Evolutionary conservation across 1,284 basidiomycete genomes (phyloP).

Genomic region (Grifola frondosa): DNA sequence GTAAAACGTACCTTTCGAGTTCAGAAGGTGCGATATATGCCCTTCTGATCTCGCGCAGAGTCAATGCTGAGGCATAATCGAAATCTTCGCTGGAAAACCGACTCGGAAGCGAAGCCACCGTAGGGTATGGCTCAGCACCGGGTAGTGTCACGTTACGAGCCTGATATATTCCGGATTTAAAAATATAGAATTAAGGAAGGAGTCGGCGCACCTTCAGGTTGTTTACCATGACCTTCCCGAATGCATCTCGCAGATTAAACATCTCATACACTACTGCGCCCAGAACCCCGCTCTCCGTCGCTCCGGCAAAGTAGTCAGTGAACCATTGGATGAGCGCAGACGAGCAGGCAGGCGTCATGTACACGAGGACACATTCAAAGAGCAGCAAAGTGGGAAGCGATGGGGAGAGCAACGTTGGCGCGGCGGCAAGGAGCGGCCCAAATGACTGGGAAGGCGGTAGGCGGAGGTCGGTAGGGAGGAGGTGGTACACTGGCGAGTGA

Average conservation of each 20-base stretch:
- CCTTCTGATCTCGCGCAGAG: constrained; percentile 67
- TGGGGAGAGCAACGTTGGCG: constrained; percentile 52
- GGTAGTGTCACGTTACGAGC: constrained; percentile 74
- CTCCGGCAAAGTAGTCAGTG: constrained; percentile 48
- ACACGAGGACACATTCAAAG: constrained; percentile 92
- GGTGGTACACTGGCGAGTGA: constrained; percentile 65
- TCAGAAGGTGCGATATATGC: constrained; percentile 55
- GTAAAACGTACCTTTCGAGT: constrained; percentile 54
- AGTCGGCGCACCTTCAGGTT: constrained; percentile 67
- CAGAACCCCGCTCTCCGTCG: constrained; percentile 30
- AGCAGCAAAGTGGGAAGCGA: constrained; percentile 76
- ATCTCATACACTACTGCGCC: constrained; percentile 85
- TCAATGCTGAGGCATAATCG: constrained; percentile 51
- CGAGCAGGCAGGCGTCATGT: constrained; percentile 68
- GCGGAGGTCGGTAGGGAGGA: constrained; percentile 78
- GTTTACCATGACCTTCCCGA: constrained; percentile 84
- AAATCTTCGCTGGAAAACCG: constrained; percentile 70
- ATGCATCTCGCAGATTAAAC: constrained; percentile 81
- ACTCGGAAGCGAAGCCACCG: constrained; percentile 53
- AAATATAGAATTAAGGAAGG: not conserved
- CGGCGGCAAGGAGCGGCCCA: constrained; percentile 34
- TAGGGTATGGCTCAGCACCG: constrained; percentile 65
- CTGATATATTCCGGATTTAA: constrained; percentile 40
- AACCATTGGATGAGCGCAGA: constrained; percentile 76
- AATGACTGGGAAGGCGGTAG: constrained; percentile 45